phyloP scores from a whole-genome alignment of 2,329 filamentous ascomycete genomes.

The Arthrobotrys megalospora region DNA sequence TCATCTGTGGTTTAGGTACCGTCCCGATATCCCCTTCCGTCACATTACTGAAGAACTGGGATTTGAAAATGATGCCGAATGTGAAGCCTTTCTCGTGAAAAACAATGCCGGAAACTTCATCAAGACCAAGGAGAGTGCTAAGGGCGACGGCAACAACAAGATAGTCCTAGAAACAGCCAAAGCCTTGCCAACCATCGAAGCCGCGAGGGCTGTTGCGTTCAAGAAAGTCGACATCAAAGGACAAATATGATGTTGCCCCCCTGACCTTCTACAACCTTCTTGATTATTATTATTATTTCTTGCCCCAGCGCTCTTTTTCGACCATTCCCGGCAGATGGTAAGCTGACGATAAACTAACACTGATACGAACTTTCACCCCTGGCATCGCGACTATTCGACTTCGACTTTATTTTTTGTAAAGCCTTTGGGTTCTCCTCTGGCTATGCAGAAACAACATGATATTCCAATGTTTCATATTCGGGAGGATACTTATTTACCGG shows the following conservation, averaged over 20 bases:
- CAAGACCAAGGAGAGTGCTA: slow-evolving; percentile 70
- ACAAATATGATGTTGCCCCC: slow-evolving; percentile 78
- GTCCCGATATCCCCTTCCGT: slow-evolving; percentile 87
- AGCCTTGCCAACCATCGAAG: slow-evolving; percentile 81
- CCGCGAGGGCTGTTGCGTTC: slow-evolving; percentile 81
- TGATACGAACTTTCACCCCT: slow-evolving; percentile 32
- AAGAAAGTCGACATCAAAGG: slow-evolving; percentile 95
- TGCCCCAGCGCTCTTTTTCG: slow-evolving; percentile 23
- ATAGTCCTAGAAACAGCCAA: slow-evolving; percentile 78
- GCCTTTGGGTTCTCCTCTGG: slow-evolving; percentile 22
- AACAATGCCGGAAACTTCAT: slow-evolving; percentile 82
- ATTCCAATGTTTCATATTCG: not conserved
- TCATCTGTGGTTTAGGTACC: slow-evolving; percentile 77
- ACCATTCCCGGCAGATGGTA: slow-evolving; percentile 49
- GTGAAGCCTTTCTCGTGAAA: slow-evolving; percentile 89
- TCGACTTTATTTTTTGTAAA: slow-evolving; percentile 4
- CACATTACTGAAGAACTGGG: slow-evolving; percentile 96
- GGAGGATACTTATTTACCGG: not conserved
- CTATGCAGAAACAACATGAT: not conserved
- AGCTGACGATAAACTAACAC: slow-evolving; percentile 60
- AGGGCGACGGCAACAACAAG: slow-evolving; percentile 70
- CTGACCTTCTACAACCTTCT: not conserved
- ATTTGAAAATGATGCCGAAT: slow-evolving; percentile 92
- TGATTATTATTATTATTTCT: slow-evolving; percentile 24
- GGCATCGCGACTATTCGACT: slow-evolving; percentile 17